Conservation (phyloP, 106 monocot species). For the Narthecium ossifragum region DNA sequence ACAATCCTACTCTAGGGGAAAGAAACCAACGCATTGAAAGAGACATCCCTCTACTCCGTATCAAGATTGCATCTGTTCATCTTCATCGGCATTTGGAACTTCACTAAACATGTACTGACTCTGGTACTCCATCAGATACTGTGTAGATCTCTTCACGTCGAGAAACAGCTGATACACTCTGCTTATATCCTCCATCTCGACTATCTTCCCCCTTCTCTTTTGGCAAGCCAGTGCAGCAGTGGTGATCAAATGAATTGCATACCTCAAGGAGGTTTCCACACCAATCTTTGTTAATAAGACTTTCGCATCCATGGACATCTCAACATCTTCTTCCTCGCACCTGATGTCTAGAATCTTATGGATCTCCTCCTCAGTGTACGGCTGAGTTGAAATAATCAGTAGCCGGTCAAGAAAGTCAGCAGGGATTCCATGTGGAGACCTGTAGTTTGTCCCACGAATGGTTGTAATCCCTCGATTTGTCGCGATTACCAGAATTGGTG, state of each 20-base stretch:
- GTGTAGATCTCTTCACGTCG: constrained; percentile 88
- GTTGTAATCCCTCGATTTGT: constrained; percentile 86
- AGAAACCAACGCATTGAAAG: too few species aligned
- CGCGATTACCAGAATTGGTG: constrained; percentile 82
- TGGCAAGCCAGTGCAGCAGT: constrained; percentile 80
- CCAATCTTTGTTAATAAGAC: constrained; percentile 78
- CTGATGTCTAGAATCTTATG: constrained; percentile 78
- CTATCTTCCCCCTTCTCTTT: constrained; percentile 70
- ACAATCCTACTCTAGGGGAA: too few species aligned
- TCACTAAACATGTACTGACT: constrained; percentile 88
- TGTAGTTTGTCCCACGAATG: constrained; percentile 86
- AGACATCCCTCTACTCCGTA: too few species aligned
- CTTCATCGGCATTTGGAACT: constrained; percentile 31
- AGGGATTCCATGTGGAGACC: constrained; percentile 89
- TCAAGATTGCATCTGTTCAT: constrained; percentile 56
- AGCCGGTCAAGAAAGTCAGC: constrained; percentile 89
- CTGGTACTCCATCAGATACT: constrained; percentile 96
- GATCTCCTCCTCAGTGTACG: constrained; percentile 80
- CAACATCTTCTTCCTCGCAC: constrained; percentile 91
- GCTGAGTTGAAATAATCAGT: constrained; percentile 80
- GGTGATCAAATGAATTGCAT: constrained; percentile 81
- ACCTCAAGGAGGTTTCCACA: constrained; percentile 76
- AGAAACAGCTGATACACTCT: constrained; percentile 82
- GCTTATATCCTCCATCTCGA: constrained; percentile 91
- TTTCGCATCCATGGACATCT: constrained; percentile 78